These are phyloP conservation scores for Candida hungchunana DNA, from an alignment of 805 yeast genomes.

Conservation along the genomic window DNA sequence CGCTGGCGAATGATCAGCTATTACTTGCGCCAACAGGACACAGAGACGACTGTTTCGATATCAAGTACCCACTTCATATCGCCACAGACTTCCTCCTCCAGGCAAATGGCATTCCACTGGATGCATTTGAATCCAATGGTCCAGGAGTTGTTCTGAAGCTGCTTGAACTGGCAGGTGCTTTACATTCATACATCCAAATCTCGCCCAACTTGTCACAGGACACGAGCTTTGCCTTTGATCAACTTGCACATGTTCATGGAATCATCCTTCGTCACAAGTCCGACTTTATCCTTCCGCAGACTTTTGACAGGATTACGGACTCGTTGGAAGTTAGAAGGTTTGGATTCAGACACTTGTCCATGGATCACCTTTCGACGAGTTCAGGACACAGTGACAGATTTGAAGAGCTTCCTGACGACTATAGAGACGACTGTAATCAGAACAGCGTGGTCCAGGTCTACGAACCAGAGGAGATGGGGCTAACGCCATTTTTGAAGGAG, in stretches of 20 bases:
- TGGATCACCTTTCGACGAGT: background rate
- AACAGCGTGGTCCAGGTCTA: no score
- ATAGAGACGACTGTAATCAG: background rate
- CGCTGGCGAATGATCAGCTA: slow-evolving; percentile 16
- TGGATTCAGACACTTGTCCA: slow-evolving; percentile 6
- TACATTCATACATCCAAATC: slow-evolving; percentile 12
- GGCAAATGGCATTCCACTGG: slow-evolving; percentile 15
- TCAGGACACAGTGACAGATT: background rate
- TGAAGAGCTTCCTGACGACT: slow-evolving; percentile 4
- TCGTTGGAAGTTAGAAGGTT: slow-evolving; percentile 14
- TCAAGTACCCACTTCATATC: slow-evolving; percentile 19
- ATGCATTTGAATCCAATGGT: slow-evolving; percentile 24
- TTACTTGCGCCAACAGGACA: slow-evolving; percentile 5
- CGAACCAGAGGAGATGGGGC: background rate
- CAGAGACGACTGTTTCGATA: slow-evolving; percentile 13
- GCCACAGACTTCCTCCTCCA: slow-evolving; percentile 18
- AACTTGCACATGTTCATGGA: slow-evolving; percentile 16
- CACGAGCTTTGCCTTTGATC: slow-evolving; percentile 17
- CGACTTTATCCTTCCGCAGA: slow-evolving; percentile 16
- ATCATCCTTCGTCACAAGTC: slow-evolving; percentile 15
- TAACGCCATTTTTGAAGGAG: slow-evolving; percentile 4
- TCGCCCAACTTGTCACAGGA: slow-evolving; percentile 10
- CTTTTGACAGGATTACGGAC: slow-evolving; percentile 12
- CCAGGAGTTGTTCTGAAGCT: slow-evolving; percentile 22
- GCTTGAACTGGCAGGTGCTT: slow-evolving; percentile 20